Percentiles rank a stretch among this genome's conserved stretches.
These are phyloP conservation scores for Pythium sukuiense DNA, from an alignment of 352 stramenopile genomes.

Conservation along the genomic window DNA sequence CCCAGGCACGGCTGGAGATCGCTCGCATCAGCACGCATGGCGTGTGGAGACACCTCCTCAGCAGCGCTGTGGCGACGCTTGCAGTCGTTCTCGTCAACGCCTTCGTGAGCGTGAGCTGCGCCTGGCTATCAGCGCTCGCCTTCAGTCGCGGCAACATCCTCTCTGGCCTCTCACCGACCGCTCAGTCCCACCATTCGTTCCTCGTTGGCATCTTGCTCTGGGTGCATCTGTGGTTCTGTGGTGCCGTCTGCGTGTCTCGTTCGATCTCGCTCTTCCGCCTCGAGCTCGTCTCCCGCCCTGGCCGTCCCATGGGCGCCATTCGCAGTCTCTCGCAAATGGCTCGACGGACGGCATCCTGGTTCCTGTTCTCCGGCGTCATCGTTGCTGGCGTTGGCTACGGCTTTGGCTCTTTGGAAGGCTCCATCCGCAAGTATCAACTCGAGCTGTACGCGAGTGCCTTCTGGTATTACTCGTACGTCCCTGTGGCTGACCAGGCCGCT, in stretches of 20 bases:
- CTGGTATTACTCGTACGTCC: constrained; percentile 11
- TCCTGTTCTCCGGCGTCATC: not conserved
- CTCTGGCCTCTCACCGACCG: not conserved
- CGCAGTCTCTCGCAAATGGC: constrained; percentile 7
- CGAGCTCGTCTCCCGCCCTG: not conserved
- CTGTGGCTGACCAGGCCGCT: constrained; percentile 2
- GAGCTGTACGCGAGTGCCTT: constrained; percentile 14
- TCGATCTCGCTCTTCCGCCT: constrained; percentile 10
- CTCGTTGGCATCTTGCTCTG: constrained; percentile 7
- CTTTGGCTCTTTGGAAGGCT: not conserved
- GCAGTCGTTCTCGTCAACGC: not conserved
- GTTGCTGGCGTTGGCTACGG: constrained; percentile 1
- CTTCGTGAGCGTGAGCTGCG: too few species aligned
- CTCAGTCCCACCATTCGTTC: constrained; percentile 9
- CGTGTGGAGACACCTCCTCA: not conserved
- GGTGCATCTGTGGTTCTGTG: constrained; percentile 12
- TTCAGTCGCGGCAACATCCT: constrained; percentile 24
- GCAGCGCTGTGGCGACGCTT: not conserved
- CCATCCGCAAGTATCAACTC: constrained; percentile 6
- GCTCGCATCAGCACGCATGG: not conserved
- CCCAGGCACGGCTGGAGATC: not conserved
- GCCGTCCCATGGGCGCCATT: not conserved
- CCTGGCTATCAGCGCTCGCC: constrained; percentile 19
- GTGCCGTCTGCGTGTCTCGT: not conserved
- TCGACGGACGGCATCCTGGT: not conserved